Percentiles rank a stretch among this genome's conserved stretches.
Conservation (phyloP, 371 early-diverging fungal species). For the Choanephora cucurbitarum region DNA sequence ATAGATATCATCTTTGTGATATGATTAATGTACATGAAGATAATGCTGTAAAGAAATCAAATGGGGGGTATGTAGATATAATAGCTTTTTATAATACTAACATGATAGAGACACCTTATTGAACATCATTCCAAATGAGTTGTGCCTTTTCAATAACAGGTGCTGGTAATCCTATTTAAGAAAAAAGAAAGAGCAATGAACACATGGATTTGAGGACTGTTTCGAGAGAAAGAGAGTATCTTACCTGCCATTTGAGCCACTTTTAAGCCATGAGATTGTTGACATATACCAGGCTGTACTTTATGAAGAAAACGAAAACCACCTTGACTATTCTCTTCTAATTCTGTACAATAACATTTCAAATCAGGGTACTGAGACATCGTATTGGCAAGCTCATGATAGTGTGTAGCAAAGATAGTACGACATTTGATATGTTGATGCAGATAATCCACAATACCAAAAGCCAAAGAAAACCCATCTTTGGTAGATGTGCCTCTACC, state of each 20-base stretch:
- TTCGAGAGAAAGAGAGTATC: not conserved
- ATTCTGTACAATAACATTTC: constrained; percentile 57
- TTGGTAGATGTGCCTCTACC: constrained; percentile 96
- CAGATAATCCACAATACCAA: constrained; percentile 83
- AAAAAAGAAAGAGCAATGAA: too few species aligned
- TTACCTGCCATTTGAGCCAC: constrained; percentile 72
- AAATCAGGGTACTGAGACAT: constrained; percentile 26
- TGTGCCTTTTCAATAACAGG: too few species aligned
- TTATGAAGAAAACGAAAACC: constrained; percentile 63
- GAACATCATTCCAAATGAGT: too few species aligned
- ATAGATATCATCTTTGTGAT: too few species aligned
- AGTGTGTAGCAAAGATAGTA: constrained; percentile 95
- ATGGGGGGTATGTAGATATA: too few species aligned
- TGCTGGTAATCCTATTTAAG: too few species aligned
- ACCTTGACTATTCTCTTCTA: constrained; percentile 47
- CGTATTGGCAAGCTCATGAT: constrained; percentile 77
- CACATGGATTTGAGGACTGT: too few species aligned
- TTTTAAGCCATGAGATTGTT: constrained; percentile 68
- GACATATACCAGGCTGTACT: constrained; percentile 62
- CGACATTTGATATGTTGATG: constrained; percentile 62
- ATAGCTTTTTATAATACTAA: too few species aligned
- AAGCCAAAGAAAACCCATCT: constrained; percentile 94
- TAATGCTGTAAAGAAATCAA: too few species aligned
- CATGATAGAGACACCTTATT: too few species aligned
- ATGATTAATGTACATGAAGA: too few species aligned